These are phyloP conservation scores for Acanthamoeba rhysodes DNA, from an alignment of 208 protist species.

Conservation along the genomic window DNA sequence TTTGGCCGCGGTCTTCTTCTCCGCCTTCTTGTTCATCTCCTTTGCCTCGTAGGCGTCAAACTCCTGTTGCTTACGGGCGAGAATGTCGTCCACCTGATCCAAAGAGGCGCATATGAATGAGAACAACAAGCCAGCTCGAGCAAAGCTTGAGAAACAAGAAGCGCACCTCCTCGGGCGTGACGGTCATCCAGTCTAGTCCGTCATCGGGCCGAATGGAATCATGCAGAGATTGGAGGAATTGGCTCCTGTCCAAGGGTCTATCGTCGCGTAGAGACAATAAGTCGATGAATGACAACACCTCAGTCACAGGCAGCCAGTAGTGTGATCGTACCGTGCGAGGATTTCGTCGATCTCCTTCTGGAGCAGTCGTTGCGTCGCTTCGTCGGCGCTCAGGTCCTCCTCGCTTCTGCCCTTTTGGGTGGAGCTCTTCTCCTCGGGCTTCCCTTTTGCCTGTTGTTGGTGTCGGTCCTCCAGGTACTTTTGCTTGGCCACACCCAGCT, in stretches of 20 bases:
- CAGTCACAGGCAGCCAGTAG: too few relatives aligned
- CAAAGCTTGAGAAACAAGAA: background rate
- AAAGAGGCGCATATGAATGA: background rate
- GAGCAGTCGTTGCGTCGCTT: background rate
- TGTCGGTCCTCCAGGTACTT: slow-evolving; percentile 54
- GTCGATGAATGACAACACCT: too few relatives aligned
- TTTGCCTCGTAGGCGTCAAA: slow-evolving; percentile 57
- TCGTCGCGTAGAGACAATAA: background rate
- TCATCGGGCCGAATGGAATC: slow-evolving; percentile 1
- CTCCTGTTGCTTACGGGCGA: slow-evolving; percentile 19
- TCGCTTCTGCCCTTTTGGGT: background rate
- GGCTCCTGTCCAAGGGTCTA: background rate
- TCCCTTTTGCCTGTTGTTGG: background rate
- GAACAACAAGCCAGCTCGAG: background rate
- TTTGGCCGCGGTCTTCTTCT: background rate
- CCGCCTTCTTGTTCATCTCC: slow-evolving; percentile 9
- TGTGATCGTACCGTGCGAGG: background rate
- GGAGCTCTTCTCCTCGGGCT: background rate
- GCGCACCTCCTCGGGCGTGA: background rate
- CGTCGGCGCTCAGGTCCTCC: background rate
- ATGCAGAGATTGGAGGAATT: background rate
- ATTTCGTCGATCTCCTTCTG: slow-evolving; percentile 20
- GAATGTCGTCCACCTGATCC: slow-evolving; percentile 28
- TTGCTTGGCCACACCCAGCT: slow-evolving; percentile 41
- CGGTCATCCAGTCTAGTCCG: background rate